phyloP scores from a whole-genome alignment of 192 early-diverging fungal species.

The Coemansia sp. region DNA sequence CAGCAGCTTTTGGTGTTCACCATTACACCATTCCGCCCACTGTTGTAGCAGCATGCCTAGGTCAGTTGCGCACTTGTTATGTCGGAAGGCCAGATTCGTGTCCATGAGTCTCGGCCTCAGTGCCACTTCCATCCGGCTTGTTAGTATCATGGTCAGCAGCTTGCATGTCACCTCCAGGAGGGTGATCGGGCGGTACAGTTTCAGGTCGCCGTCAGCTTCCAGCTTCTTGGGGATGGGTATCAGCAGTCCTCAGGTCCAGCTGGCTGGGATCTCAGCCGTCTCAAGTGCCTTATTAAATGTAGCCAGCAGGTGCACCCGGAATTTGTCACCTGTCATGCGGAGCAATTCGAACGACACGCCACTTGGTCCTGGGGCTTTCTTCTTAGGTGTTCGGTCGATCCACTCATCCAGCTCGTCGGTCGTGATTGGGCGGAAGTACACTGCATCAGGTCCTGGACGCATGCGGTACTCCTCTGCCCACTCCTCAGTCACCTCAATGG shows the following conservation, averaged over 20 bases:
- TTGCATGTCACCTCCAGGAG: no score
- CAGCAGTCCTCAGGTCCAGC: neutral
- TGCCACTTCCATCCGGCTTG: no score
- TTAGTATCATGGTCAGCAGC: no score
- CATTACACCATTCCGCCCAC: no score
- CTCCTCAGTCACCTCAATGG: neutral
- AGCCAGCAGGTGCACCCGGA: neutral
- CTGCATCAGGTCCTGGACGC: neutral
- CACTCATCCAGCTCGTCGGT: neutral
- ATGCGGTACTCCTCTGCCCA: neutral
- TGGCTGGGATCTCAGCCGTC: neutral
- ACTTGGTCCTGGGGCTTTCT: slow-evolving; percentile 6
- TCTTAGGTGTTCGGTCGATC: neutral
- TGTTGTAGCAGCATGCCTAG: no score
- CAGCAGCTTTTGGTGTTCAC: no score
- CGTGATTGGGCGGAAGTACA: neutral
- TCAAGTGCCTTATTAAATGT: neutral
- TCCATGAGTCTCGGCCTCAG: no score
- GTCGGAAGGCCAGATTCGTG: no score
- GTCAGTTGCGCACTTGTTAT: no score
- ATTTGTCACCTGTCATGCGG: neutral
- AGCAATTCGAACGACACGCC: slow-evolving; percentile 2
- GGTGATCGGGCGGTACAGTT: neutral
- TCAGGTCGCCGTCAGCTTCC: neutral
- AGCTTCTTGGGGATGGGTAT: slow-evolving; percentile 13